Evolutionary conservation across 2,329 filamentous ascomycete species (phyloP), one percentile per base, ranked within the genome.

Genomic region (Sarocladiaceae sp.): DNA sequence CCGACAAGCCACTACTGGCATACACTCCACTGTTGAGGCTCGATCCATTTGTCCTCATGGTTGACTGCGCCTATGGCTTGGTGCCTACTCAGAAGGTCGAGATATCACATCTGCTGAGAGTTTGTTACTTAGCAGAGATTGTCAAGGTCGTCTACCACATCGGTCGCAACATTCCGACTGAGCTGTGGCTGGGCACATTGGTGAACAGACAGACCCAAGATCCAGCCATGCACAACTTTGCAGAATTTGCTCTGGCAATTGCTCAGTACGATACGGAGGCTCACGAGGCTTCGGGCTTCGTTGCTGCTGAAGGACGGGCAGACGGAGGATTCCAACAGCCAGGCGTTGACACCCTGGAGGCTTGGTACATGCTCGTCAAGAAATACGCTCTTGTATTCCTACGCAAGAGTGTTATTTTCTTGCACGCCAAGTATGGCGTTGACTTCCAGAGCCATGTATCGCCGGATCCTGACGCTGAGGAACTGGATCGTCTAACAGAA

Each of bases 101-200:
- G 45, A 79, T 94, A 33, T 77, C 83, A 32, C 85, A 95, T 60
- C 63, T 97, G 43, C 65, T 97, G 41, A 82, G 85, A 29, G 70
- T 97, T 35, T 96, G 89, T 65, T 96, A 95, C 58, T 74, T 95
- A 45, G 88, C 88, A 3, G 93, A 98, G 64, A 80, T 98, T 46
- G 80, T 94, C 48, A 94, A 95, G 65, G 82, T 89, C 5, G 74
- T 88, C 13, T 73, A 72, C 49, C 70, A 78, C 54, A 70, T 80
- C 59, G 69, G 71, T 19, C 71, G 70, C 40, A 78, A 78, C 55
- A 72, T 79, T 37, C 68, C 74, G 0, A 58, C 66, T 3, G 62
- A 67, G 5, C 65, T 61, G 44, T 82, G 74, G 70, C 56, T 76
- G 10, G 63, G 66, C 20, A 63, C 62, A 33, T 63, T 77, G 43